Conservation (phyloP, 108 stramenopile genomes). For the Tribonema minus region DNA sequence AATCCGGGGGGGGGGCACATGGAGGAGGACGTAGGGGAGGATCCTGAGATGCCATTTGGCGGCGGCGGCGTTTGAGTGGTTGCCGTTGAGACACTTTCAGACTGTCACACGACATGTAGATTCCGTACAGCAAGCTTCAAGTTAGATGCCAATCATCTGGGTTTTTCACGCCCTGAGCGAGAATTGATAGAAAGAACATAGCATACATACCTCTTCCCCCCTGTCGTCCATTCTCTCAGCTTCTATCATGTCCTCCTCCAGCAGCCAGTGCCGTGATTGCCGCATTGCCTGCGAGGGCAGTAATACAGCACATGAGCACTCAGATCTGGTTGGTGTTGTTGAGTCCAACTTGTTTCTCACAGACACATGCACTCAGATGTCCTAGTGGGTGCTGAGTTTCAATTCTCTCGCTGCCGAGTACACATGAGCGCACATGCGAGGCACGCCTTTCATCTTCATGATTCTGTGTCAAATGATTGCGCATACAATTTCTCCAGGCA, state of each 20-base stretch:
- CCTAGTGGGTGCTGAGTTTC: neutral
- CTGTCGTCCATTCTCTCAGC: constrained; percentile 44
- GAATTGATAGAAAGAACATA: too few relatives aligned
- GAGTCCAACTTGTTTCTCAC: neutral
- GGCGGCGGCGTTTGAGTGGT: too few relatives aligned
- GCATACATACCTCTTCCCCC: constrained; percentile 32
- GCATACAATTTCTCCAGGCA: neutral
- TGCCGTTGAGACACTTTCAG: too few relatives aligned
- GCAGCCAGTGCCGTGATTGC: constrained; percentile 33
- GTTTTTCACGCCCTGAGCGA: too few relatives aligned
- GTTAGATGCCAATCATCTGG: too few relatives aligned
- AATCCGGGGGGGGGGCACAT: too few relatives aligned
- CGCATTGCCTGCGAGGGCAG: constrained; percentile 15
- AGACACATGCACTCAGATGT: neutral
- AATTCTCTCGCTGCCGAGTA: neutral
- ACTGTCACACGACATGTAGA: too few relatives aligned
- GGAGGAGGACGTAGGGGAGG: too few relatives aligned
- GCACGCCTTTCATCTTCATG: neutral
- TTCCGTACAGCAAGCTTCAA: too few relatives aligned
- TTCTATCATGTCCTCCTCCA: constrained; percentile 39
- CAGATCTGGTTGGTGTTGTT: neutral
- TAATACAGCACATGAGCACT: neutral
- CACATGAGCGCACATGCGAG: neutral
- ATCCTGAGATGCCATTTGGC: too few relatives aligned
- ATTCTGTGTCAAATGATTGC: neutral